Percentiles rank a stretch among this genome's conserved stretches.
These are phyloP conservation scores for Colletotrichum phormii DNA, from an alignment of 2,329 filamentous ascomycete species.

Conservation along the genomic window DNA sequence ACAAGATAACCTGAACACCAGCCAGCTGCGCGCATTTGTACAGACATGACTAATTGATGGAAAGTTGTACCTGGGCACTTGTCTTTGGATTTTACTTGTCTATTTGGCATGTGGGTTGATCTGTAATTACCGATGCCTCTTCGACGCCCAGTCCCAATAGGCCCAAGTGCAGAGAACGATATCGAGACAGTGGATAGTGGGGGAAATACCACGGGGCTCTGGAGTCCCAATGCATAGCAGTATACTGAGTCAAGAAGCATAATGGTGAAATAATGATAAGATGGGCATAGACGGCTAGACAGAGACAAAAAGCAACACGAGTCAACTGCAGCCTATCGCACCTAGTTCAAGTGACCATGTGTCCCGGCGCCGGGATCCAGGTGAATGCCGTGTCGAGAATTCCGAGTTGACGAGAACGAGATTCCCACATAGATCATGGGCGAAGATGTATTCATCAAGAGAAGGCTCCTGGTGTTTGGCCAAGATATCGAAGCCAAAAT, in stretches of 20 bases:
- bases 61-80: conserved; percentile 3
- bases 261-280: background rate
- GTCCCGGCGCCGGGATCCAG: background rate
- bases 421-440: background rate
- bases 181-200: too few relatives aligned
- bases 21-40: conserved; percentile 8
- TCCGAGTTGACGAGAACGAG: background rate
- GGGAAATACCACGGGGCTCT: conserved; percentile 11
- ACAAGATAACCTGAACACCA: conserved; percentile 3
- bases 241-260: conserved; percentile 14
- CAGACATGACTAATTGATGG: conserved; percentile 17
- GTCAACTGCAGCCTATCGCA: background rate
- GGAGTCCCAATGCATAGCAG: background rate
- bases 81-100: background rate
- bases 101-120: background rate
- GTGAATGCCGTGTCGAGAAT: background rate
- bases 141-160: background rate
- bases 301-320: background rate
- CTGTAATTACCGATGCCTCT: background rate
- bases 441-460: background rate
- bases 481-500: conserved; percentile 12
- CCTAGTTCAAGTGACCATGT: background rate
- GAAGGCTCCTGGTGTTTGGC: background rate
- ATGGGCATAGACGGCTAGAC: background rate
- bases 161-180: too few relatives aligned